Evolutionary conservation across 257 asterid species (phyloP), one percentile per base, ranked within the genome.

Genomic region (Solanum arcanum): DNA sequence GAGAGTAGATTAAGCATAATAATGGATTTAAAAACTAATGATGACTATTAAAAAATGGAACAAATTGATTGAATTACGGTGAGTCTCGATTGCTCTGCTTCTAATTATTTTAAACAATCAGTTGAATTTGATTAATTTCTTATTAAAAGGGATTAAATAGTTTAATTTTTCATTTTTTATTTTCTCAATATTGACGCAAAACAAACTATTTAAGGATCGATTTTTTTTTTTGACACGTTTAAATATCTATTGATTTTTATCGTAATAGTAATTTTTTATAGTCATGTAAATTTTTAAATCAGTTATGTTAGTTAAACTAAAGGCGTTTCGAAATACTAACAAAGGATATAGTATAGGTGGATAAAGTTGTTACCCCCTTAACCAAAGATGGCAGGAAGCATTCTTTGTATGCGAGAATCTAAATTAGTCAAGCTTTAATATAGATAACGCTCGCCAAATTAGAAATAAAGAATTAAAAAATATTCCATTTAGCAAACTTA

Each of bases 11-110:
- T 18, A 56, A 56, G 4, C 46, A 42, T 42, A 42, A 42, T 56
- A 18, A 18, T 56, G 64, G 5, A 56, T 56, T 56, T 56, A 56
- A 56, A 56, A 56, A 56, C 5, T 56, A 20, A 56, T 1, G 64
- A 56, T 56, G 25, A 56, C 64, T 18, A 18, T 56, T 56, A 18
- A 56, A 56, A 42, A 20, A 3, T 20, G 5, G 12, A 3, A 56
- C 7, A 56, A 56, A 56, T 56, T 56, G 7, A 56, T 56, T n/a
- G n/a, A 56, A 1, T 10, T 18, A 56, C 8, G 23, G 64, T 18
- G 7, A 56, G 2, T 18, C 12, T 8, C n/a, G 0, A 56, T 56
- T 18, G 4, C 0, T 18, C 20, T 56, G 4, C 18, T 18, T 18
- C 11, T 56, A 56, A 56, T 56, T 56, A 18, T 56, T 56, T 56